Percentiles rank a stretch among this genome's conserved stretches.
Evolutionary conservation across 768 basidiomycete species (phyloP).

Genomic region (Leccinum longicurvipes): DNA sequence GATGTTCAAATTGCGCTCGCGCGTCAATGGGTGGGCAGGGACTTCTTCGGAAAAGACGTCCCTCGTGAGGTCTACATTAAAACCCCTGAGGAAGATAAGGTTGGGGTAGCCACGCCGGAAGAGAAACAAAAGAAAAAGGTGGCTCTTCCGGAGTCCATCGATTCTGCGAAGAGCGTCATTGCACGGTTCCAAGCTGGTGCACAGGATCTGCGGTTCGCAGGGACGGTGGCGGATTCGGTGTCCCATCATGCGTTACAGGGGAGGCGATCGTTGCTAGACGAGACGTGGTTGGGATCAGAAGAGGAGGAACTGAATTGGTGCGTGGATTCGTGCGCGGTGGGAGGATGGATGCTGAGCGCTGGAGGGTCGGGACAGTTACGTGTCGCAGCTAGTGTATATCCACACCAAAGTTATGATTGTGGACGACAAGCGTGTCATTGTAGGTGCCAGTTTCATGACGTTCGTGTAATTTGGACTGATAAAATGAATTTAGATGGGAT

Average conservation of each 20-base stretch:
- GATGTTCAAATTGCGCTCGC: conserved; percentile 85
- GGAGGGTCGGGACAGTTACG: conserved; percentile 49
- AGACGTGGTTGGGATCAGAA: conserved; percentile 80
- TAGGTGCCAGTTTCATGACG: conserved; percentile 35
- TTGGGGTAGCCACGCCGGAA: conserved; percentile 48
- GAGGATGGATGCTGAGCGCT: not conserved
- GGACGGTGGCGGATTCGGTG: conserved; percentile 70
- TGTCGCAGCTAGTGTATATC: conserved; percentile 79
- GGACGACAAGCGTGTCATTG: conserved; percentile 87
- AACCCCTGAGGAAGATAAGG: conserved; percentile 47
- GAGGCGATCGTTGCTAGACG: conserved; percentile 58
- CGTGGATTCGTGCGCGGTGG: conserved; percentile 33
- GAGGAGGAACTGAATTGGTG: conserved; percentile 81
- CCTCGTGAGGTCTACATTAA: conserved; percentile 59
- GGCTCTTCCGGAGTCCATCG: conserved; percentile 58
- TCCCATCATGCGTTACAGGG: conserved; percentile 76
- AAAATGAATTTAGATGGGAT: conserved; percentile 64
- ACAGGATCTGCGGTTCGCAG: conserved; percentile 50
- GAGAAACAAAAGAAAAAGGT: conserved; percentile 62
- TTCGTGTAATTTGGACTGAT: conserved; percentile 3
- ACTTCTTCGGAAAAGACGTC: conserved; percentile 30
- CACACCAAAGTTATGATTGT: conserved; percentile 94
- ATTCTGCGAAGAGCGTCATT: conserved; percentile 69
- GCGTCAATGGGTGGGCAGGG: conserved; percentile 65
- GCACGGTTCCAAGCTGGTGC: conserved; percentile 70